Conservation (phyloP, 768 basidiomycete genomes). For the Leccinum subgranulosum region DNA sequence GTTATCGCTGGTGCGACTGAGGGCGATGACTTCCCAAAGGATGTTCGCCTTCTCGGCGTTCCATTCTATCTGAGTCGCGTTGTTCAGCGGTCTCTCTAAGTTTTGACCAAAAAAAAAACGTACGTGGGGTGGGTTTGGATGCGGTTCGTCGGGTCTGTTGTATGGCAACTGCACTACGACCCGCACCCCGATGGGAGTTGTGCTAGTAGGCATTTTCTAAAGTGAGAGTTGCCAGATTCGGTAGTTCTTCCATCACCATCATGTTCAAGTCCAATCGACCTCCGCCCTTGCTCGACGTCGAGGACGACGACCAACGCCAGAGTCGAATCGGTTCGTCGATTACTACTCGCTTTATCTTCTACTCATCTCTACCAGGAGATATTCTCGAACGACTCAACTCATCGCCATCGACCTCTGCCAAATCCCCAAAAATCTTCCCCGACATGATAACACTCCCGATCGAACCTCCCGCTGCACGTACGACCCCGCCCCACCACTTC, state of each 20-base stretch:
- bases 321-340: slow-evolving; percentile 37
- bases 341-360: neutral
- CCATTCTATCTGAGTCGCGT: slow-evolving; percentile 69
- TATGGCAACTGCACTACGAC: slow-evolving; percentile 79
- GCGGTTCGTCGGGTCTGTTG: slow-evolving; percentile 69
- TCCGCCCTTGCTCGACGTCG: slow-evolving; percentile 39
- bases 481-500: slow-evolving; percentile 18
- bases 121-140: slow-evolving; percentile 67
- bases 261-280: slow-evolving; percentile 14
- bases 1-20: slow-evolving; percentile 68
- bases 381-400: slow-evolving; percentile 41
- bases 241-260: neutral
- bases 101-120: slow-evolving; percentile 24
- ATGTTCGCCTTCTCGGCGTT: slow-evolving; percentile 79
- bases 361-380: slow-evolving; percentile 29
- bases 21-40: slow-evolving; percentile 84
- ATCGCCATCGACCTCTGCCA: slow-evolving; percentile 11
- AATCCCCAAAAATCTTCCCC: slow-evolving; percentile 35
- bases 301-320: slow-evolving; percentile 45
- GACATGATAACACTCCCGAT: slow-evolving; percentile 25
- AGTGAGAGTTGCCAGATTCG: slow-evolving; percentile 5
- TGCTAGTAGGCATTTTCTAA: neutral
- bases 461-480: slow-evolving; percentile 49
- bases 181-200: slow-evolving; percentile 42
- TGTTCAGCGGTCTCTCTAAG: slow-evolving; percentile 4